phyloP scores from a whole-genome alignment of 2,329 filamentous ascomycete genomes.

The Neophaeococcomyces aloes region DNA sequence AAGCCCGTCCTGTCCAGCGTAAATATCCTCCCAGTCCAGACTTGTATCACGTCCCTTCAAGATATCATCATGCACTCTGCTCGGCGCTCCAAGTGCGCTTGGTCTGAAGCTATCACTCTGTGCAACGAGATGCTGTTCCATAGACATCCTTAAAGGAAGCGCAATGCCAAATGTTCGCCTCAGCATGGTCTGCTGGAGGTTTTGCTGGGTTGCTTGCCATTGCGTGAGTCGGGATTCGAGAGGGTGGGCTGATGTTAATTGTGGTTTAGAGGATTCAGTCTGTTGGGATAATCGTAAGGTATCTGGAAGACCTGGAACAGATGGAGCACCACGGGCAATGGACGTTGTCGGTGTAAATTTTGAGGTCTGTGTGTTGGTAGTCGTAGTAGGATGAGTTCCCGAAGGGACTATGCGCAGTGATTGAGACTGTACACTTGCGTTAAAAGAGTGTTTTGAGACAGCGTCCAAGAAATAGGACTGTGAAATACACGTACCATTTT shows the following conservation, averaged over 20 bases:
- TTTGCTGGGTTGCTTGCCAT: constrained; percentile 85
- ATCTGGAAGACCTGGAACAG: constrained; percentile 86
- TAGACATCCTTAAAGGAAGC: constrained; percentile 81
- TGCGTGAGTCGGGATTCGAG: constrained; percentile 79
- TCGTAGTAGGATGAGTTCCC: constrained; percentile 53
- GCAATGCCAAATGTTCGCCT: constrained; percentile 82
- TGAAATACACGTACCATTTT: too few species aligned
- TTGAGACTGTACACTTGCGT: constrained; percentile 35
- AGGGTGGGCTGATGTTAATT: constrained; percentile 60
- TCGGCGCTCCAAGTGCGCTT: constrained; percentile 47
- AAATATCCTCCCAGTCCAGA: constrained; percentile 84
- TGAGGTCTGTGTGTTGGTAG: constrained; percentile 50
- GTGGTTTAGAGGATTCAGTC: constrained; percentile 31
- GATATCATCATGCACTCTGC: constrained; percentile 73
- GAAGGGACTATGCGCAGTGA: constrained; percentile 82
- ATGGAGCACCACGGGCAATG: constrained; percentile 61
- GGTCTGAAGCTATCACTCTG: constrained; percentile 68
- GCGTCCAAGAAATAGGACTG: too few species aligned
- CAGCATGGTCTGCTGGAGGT: constrained; percentile 77
- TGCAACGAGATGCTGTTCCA: constrained; percentile 85
- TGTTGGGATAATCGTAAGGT: constrained; percentile 65
- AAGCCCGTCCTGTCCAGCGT: constrained; percentile 20
- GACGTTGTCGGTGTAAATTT: constrained; percentile 30
- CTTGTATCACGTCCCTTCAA: constrained; percentile 66
- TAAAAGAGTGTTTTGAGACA: neutral